These are phyloP conservation scores for Cnidoscolus chayamansa DNA, from an alignment of 441 rosid genomes.

Conservation along the genomic window DNA sequence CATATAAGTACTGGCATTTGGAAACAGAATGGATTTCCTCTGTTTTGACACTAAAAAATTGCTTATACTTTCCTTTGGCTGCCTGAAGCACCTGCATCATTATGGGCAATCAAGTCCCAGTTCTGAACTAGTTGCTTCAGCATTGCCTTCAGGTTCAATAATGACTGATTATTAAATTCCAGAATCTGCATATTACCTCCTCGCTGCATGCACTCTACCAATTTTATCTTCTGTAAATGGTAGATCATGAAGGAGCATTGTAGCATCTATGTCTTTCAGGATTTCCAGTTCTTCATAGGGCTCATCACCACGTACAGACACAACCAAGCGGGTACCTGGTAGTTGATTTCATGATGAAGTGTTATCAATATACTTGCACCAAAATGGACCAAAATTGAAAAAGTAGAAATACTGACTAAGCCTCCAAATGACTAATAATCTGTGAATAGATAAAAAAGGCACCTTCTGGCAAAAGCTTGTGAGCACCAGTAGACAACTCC, in stretches of 20 bases:
- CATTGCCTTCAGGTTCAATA: background rate
- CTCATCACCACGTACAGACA: slow-evolving; percentile 83
- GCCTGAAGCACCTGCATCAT: background rate
- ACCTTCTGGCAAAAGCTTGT: slow-evolving; percentile 97
- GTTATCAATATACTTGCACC: slow-evolving; percentile 3
- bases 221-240: slow-evolving; percentile 67
- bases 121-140: background rate
- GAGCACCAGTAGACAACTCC: slow-evolving; percentile 77
- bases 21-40: background rate
- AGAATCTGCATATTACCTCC: slow-evolving; percentile 52
- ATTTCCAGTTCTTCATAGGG: slow-evolving; percentile 70
- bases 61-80: background rate
- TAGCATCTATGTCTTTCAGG: slow-evolving; percentile 65
- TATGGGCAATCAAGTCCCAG: background rate
- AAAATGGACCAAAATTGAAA: slow-evolving; percentile 7
- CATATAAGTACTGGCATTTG: too few species aligned
- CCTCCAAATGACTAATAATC: background rate
- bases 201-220: slow-evolving; percentile 89
- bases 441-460: slow-evolving; percentile 13
- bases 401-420: background rate
- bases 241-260: slow-evolving; percentile 77
- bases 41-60: background rate
- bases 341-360: slow-evolving; percentile 16
- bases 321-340: slow-evolving; percentile 82
- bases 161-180: slow-evolving; percentile 7